phyloP scores from a whole-genome alignment of 768 basidiomycete species.

The Russula virescens region DNA sequence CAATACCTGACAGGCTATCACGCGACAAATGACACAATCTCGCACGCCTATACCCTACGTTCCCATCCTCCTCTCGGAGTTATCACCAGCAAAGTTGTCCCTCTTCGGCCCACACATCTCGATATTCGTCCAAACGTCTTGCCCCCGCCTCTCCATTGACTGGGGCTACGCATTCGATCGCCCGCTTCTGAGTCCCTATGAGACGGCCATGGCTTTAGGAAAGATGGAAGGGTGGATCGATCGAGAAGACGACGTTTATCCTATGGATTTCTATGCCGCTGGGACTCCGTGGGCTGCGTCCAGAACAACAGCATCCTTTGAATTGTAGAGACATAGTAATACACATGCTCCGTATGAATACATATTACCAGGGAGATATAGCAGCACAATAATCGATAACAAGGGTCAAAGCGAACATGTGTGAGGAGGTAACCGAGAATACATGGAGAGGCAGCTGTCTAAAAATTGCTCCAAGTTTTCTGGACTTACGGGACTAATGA shows the following conservation, averaged over 20 bases:
- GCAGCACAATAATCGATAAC: not conserved
- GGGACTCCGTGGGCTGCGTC: conserved; percentile 73
- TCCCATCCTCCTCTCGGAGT: conserved; percentile 89
- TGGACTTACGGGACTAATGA: conserved; percentile 20
- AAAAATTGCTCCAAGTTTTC: conserved; percentile 25
- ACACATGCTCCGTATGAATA: not conserved
- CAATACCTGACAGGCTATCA: conserved; percentile 53
- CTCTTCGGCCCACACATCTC: conserved; percentile 78
- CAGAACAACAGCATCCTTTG: conserved; percentile 36
- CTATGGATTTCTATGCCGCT: conserved; percentile 95
- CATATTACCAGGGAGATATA: not conserved
- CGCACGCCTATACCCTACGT: conserved; percentile 63
- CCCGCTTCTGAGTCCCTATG: conserved; percentile 90
- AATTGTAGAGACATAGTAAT: conserved; percentile 9
- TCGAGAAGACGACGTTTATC: conserved; percentile 51
- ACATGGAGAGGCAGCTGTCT: conserved; percentile 25
- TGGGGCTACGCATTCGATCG: conserved; percentile 96
- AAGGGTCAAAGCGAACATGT: conserved; percentile 12
- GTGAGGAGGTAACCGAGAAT: conserved; percentile 20
- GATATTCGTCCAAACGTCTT: conserved; percentile 93
- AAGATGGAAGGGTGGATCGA: conserved; percentile 61
- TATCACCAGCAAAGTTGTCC: conserved; percentile 91
- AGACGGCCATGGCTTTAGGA: conserved; percentile 82
- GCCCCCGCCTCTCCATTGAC: conserved; percentile 93
- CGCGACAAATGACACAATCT: conserved; percentile 56